Evolutionary conservation across 2,329 filamentous ascomycete species (phyloP), one percentile per base, ranked within the genome.

Genomic region (Colletotrichum sp.): DNA sequence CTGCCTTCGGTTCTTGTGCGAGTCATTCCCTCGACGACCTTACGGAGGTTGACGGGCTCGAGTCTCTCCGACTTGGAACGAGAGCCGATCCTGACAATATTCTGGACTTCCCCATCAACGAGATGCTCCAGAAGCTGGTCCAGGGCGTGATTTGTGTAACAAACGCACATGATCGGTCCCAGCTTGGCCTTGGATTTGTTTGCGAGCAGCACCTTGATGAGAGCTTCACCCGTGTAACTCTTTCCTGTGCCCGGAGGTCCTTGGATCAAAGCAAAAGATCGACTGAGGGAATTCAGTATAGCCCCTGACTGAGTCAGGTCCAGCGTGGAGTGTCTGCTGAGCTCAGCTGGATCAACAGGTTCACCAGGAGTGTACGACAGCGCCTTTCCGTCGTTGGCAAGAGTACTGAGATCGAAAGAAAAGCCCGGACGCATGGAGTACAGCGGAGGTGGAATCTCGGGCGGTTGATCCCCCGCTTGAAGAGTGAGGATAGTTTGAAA

Each of bases 191-290:
- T 77, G 0, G 55, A 36, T 65, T 86, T 87, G 77, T 88, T 88
- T 15, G 81, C 80, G 5, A 93, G 79, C 7, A 93, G 80, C 0
- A 88, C 86, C 75, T 89, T 89, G 75, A 93, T 88, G n/a, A 94
- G 81, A 59, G 89, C 86, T 3, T 91, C 87, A 4, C 92, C 93
- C 0, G 89, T 87, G 77, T 89, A 94, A 6, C 87, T 90, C 80
- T 95, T 95, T 0, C 93, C 93, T 0, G 93, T 95, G 0, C 93
- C 93, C 0, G 93, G 93, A 0, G 93, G 93, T 0, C 93, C 93
- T 83, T 95, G 93, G 13, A 94, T 93, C 6, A 94, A 84, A 2
- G 91, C 89, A 10, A 94, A 81, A 39, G 87, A 87, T 2, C 88
- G 86, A 1, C 84, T 86, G 1, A 95, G 82, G 4, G 90, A 87